These are phyloP conservation scores for Quercus bicolor DNA, from an alignment of 306 rosid species.

Conservation along the genomic window DNA sequence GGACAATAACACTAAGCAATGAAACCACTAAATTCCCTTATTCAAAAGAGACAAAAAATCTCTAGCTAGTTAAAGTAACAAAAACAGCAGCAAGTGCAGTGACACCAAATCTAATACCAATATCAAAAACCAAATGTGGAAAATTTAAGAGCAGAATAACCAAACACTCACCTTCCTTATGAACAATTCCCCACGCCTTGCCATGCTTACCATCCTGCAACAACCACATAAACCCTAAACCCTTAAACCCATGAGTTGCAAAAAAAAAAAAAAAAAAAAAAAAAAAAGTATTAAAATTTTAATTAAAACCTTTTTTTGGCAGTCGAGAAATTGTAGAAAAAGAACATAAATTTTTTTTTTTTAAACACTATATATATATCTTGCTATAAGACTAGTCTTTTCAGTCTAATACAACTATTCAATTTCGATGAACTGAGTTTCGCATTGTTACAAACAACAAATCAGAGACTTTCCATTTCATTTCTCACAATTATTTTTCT, in stretches of 20 bases:
- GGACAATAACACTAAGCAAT: neutral
- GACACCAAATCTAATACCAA: neutral
- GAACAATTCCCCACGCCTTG: slow-evolving; percentile 94
- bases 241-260: neutral
- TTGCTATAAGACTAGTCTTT: neutral
- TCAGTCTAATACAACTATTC: neutral
- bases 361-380: neutral
- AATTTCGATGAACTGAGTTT: neutral
- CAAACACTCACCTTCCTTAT: slow-evolving; percentile 61
- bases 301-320: neutral
- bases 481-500: neutral
- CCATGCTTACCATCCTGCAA: slow-evolving; percentile 88
- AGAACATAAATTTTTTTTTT: neutral
- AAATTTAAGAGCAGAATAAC: neutral
- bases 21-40: neutral
- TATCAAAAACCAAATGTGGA: neutral
- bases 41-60: neutral
- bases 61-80: neutral
- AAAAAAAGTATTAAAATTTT: too few relatives aligned
- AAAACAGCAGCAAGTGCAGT: slow-evolving; percentile 5
- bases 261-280: too few relatives aligned
- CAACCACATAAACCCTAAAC: slow-evolving; percentile 11
- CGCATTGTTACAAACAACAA: neutral
- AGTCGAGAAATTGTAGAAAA: neutral
- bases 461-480: neutral